Percentiles rank a stretch among this genome's conserved stretches.
These are phyloP conservation scores for Scleromitrula shiraiana DNA, from an alignment of 2,329 filamentous ascomycete genomes.

Conservation along the genomic window DNA sequence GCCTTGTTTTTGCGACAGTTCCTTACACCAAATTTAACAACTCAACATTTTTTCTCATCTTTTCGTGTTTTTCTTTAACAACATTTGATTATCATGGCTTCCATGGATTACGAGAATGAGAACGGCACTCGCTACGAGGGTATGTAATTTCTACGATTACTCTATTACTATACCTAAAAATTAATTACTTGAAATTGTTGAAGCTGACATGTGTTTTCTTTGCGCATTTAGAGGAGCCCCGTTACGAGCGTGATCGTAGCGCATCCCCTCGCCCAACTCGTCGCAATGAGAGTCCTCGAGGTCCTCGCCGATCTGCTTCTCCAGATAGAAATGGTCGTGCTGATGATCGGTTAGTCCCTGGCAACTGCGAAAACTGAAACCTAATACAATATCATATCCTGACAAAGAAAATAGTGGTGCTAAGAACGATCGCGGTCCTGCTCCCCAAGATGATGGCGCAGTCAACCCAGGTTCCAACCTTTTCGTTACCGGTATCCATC, in stretches of 20 bases:
- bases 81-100: slow-evolving; percentile 35
- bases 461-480: slow-evolving; percentile 94
- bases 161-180: neutral
- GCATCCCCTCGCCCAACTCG: slow-evolving; percentile 51
- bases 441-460: slow-evolving; percentile 63
- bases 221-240: slow-evolving; percentile 48
- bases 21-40: neutral
- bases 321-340: slow-evolving; percentile 44
- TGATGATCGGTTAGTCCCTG: slow-evolving; percentile 36
- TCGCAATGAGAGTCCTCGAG: slow-evolving; percentile 48
- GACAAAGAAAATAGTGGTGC: slow-evolving; percentile 31
- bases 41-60: neutral
- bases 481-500: slow-evolving; percentile 97
- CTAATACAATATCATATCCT: slow-evolving; percentile 5
- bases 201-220: slow-evolving; percentile 11
- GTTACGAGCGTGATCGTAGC: slow-evolving; percentile 60
- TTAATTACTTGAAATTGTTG: slow-evolving; percentile 12
- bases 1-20: slow-evolving; percentile 10
- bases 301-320: slow-evolving; percentile 56
- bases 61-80: slow-evolving; percentile 8
- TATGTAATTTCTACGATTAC: slow-evolving; percentile 31
- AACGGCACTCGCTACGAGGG: slow-evolving; percentile 60
- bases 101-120: slow-evolving; percentile 64
- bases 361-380: neutral
- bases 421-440: slow-evolving; percentile 44